phyloP scores from a whole-genome alignment of 2,329 filamentous ascomycete species.

The Cordyceps cicadae region DNA sequence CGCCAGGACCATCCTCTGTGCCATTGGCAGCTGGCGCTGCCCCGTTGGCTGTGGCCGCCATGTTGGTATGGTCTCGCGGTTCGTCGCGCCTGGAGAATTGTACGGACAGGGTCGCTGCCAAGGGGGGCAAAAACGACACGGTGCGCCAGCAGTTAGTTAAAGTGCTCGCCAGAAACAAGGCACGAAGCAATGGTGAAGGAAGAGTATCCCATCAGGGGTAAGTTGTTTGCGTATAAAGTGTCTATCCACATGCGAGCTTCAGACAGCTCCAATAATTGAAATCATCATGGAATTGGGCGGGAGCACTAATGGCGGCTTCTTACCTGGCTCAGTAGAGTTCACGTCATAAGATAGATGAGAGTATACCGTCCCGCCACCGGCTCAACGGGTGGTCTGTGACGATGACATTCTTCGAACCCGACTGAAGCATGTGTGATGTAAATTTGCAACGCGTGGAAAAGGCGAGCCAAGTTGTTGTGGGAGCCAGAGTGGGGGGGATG shows the following conservation, averaged over 20 bases:
- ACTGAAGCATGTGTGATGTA: not conserved
- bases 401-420: not conserved
- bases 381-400: constrained; percentile 9
- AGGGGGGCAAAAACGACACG: constrained; percentile 5
- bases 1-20: constrained; percentile 42
- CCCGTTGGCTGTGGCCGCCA: constrained; percentile 36
- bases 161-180: not conserved
- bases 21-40: constrained; percentile 30
- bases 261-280: constrained; percentile 71
- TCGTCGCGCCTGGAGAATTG: constrained; percentile 12
- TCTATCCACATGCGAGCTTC: constrained; percentile 54
- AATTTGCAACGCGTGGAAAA: constrained; percentile 1
- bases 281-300: constrained; percentile 33
- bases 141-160: not conserved
- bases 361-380: constrained; percentile 5
- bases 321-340: constrained; percentile 16
- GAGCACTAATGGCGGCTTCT: not conserved
- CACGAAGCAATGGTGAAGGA: not conserved
- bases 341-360: not conserved
- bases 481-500: constrained; percentile 5
- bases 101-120: constrained; percentile 5
- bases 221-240: constrained; percentile 48
- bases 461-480: not conserved
- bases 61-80: constrained; percentile 13
- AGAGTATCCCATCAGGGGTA: constrained; percentile 26